Percentiles rank a stretch among this genome's conserved stretches.
phyloP scores from a whole-genome alignment of 1,139 yeast genomes.

The Hanseniaspora sp. region DNA sequence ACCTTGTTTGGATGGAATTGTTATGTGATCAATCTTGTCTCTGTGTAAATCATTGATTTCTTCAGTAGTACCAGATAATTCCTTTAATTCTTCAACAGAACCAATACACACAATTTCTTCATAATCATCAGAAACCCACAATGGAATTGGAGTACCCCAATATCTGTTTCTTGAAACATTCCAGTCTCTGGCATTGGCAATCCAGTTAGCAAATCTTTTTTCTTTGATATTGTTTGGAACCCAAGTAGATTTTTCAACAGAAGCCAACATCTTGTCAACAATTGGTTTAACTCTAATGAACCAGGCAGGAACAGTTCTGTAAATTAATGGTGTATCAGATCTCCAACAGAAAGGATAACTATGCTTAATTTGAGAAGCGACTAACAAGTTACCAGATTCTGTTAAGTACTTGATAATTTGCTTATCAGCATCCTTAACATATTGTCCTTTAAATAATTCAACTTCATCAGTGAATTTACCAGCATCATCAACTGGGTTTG shows the following conservation, averaged over 20 bases:
- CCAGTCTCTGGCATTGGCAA: slow-evolving; percentile 98
- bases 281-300: slow-evolving; percentile 80
- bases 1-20: slow-evolving; percentile 88
- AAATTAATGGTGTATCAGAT: slow-evolving; percentile 93
- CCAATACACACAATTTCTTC: slow-evolving; percentile 91
- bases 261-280: slow-evolving; percentile 78
- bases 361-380: slow-evolving; percentile 77
- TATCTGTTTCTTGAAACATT: slow-evolving; percentile 94
- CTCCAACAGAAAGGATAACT: slow-evolving; percentile 99
- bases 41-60: slow-evolving; percentile 87
- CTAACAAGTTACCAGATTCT: slow-evolving; percentile 61
- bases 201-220: slow-evolving; percentile 94
- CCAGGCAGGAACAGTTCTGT: slow-evolving; percentile 98
- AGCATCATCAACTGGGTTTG: slow-evolving; percentile 86
- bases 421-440: slow-evolving; percentile 94
- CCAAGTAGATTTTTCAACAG: slow-evolving; percentile 84
- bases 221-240: slow-evolving; percentile 85
- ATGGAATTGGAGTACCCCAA: slow-evolving; percentile 99
- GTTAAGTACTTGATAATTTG: slow-evolving; percentile 75
- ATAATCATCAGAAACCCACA: slow-evolving; percentile 91
- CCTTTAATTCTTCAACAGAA: slow-evolving; percentile 71
- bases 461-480: slow-evolving; percentile 75
- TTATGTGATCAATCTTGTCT: slow-evolving; percentile 78
- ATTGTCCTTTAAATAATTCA: slow-evolving; percentile 62
- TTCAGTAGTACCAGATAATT: slow-evolving; percentile 60